phyloP scores from a whole-genome alignment of 2,329 filamentous ascomycete species.

The Phaeophleospora eucalypticola region DNA sequence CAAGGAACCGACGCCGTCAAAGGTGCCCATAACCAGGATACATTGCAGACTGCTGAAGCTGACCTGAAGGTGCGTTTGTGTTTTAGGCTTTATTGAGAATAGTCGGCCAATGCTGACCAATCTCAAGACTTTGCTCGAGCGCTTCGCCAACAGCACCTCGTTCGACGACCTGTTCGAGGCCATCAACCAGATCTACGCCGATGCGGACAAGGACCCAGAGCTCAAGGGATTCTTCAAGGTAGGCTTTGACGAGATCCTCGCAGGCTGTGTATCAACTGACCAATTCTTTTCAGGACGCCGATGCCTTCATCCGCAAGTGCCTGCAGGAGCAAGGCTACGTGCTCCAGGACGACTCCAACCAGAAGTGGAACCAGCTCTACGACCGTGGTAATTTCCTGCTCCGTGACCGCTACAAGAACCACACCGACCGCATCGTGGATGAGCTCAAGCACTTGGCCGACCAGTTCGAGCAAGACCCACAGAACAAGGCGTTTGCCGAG shows the following conservation, averaged over 20 bases:
- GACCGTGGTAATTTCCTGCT: conserved; percentile 83
- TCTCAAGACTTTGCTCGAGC: conserved; percentile 75
- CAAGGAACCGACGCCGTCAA: conserved; percentile 66
- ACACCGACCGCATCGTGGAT: conserved; percentile 81
- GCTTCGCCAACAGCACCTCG: conserved; percentile 92
- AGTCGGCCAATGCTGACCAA: conserved; percentile 48
- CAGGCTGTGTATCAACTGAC: not conserved
- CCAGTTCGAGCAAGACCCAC: conserved; percentile 83
- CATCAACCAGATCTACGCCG: conserved; percentile 78
- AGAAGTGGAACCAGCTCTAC: conserved; percentile 80
- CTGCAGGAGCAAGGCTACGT: conserved; percentile 89
- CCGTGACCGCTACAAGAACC: conserved; percentile 78
- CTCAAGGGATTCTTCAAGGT: conserved; percentile 81
- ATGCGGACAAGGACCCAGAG: conserved; percentile 82
- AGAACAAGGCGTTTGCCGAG: conserved; percentile 75
- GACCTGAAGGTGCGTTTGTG: conserved; percentile 67
- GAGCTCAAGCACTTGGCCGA: conserved; percentile 85
- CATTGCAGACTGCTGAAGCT: conserved; percentile 67
- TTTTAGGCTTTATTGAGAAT: conserved; percentile 36
- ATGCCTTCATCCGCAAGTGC: conserved; percentile 75
- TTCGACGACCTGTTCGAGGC: conserved; percentile 79
- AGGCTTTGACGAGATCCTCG: not conserved
- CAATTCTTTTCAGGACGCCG: conserved; percentile 46
- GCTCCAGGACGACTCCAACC: conserved; percentile 71
- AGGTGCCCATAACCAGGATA: conserved; percentile 62